These are phyloP conservation scores for Trametopsis cervina DNA, from an alignment of 768 basidiomycete species.

Conservation along the genomic window DNA sequence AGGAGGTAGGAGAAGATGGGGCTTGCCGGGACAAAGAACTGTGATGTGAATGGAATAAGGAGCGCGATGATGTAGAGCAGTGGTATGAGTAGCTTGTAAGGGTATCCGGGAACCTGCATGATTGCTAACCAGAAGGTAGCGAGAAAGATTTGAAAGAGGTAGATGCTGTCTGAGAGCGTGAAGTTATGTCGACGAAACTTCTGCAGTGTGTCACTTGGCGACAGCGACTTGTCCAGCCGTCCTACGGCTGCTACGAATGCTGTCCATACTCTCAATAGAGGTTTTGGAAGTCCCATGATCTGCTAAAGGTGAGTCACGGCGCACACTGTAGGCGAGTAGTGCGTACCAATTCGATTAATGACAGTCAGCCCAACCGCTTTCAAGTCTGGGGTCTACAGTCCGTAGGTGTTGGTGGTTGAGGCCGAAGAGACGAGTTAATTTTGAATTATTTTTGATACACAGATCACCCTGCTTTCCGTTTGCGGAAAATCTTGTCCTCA, in stretches of 20 bases:
- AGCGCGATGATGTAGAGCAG: constrained; percentile 60
- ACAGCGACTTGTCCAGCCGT: constrained; percentile 72
- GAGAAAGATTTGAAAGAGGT: constrained; percentile 56
- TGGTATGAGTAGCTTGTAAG: constrained; percentile 73
- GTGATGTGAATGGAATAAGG: constrained; percentile 78
- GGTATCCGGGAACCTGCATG: constrained; percentile 65
- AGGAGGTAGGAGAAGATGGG: constrained; percentile 86
- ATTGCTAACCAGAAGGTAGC: constrained; percentile 67
- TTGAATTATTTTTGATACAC: too few relatives aligned
- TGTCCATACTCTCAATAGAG: constrained; percentile 17
- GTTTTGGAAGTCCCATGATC: constrained; percentile 5
- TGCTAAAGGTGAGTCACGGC: neutral
- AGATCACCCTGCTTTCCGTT: too few relatives aligned
- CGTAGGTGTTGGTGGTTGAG: too few relatives aligned
- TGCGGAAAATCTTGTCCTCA: too few relatives aligned
- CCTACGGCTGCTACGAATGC: constrained; percentile 44
- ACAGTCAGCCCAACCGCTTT: too few relatives aligned
- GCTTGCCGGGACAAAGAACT: constrained; percentile 85
- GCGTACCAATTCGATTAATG: too few relatives aligned
- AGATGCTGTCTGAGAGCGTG: constrained; percentile 48
- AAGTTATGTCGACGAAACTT: constrained; percentile 54
- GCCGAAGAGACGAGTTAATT: too few relatives aligned
- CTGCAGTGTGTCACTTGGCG: constrained; percentile 56
- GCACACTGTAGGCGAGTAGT: too few relatives aligned
- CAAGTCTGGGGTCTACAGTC: too few relatives aligned